These are phyloP conservation scores for Phanerochaete sordida DNA, from an alignment of 768 basidiomycete species.

Conservation along the genomic window DNA sequence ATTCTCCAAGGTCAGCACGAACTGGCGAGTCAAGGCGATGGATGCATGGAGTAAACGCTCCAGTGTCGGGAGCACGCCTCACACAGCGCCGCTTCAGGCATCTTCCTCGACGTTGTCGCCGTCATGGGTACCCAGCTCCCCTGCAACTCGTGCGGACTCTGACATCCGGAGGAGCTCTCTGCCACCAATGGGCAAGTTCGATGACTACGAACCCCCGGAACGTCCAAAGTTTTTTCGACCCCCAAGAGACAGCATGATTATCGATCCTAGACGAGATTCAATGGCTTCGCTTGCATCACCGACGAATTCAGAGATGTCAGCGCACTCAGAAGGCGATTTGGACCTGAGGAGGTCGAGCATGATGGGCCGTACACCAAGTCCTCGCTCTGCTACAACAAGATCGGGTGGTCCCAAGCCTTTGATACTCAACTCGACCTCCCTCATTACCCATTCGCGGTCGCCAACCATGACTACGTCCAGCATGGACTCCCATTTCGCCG, in stretches of 20 bases:
- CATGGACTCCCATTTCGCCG: constrained; percentile 16
- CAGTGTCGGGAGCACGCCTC: constrained; percentile 10
- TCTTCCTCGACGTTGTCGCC: constrained; percentile 6
- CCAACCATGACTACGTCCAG: constrained; percentile 16
- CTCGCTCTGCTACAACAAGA: background rate
- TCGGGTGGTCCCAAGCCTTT: constrained; percentile 56
- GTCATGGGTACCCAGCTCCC: constrained; percentile 1
- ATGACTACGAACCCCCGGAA: constrained; percentile 49
- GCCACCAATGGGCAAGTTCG: constrained; percentile 33
- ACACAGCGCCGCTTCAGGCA: constrained; percentile 1
- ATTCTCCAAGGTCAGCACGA: constrained; percentile 70
- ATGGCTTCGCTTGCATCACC: constrained; percentile 6
- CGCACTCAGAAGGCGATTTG: constrained; percentile 2
- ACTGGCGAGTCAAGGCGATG: constrained; percentile 67
- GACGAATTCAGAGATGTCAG: constrained; percentile 15
- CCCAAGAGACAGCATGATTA: constrained; percentile 53
- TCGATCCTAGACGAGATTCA: constrained; percentile 27
- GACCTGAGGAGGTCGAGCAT: background rate
- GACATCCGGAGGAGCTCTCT: constrained; percentile 37
- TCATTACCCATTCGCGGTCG: constrained; percentile 22
- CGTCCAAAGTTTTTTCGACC: constrained; percentile 56
- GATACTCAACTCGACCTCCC: constrained; percentile 46
- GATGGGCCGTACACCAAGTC: constrained; percentile 31
- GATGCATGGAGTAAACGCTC: constrained; percentile 28
- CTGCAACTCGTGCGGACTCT: constrained; percentile 3